These are phyloP conservation scores for Apocynum venetum DNA, from an alignment of 257 asterid genomes.

Conservation along the genomic window DNA sequence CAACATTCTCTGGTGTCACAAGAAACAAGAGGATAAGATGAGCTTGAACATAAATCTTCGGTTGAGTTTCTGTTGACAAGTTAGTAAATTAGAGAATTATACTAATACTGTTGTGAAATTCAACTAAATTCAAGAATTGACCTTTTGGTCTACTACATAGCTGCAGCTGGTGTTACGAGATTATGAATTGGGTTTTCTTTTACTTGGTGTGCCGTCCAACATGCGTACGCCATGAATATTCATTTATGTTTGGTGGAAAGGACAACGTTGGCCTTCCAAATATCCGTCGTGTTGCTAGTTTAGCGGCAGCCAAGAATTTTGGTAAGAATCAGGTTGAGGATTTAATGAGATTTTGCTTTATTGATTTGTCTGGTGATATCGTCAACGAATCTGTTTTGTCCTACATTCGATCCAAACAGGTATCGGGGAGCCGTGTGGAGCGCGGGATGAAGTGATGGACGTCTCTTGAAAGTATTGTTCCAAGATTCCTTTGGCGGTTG, in stretches of 20 bases:
- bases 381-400: neutral
- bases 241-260: neutral
- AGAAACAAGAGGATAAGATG: too few species aligned
- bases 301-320: neutral
- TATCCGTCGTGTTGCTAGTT: neutral
- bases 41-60: too few species aligned
- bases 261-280: constrained; percentile 1
- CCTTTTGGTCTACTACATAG: neutral
- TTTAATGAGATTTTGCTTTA: neutral
- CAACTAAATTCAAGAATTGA: neutral
- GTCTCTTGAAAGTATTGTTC: constrained; percentile 1
- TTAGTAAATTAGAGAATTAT: neutral
- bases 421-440: neutral
- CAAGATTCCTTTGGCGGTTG: neutral
- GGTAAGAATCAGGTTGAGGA: neutral
- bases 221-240: too few species aligned
- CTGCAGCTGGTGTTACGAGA: neutral
- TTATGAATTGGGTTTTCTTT: neutral
- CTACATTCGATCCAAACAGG: too few species aligned
- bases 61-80: too few species aligned
- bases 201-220: too few species aligned
- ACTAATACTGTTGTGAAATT: neutral
- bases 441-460: neutral
- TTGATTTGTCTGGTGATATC: neutral
- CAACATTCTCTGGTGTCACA: too few species aligned